Percentiles rank a stretch among this genome's conserved stretches.
These are phyloP conservation scores for Suillus placidus DNA, from an alignment of 768 basidiomycete species.

Conservation along the genomic window DNA sequence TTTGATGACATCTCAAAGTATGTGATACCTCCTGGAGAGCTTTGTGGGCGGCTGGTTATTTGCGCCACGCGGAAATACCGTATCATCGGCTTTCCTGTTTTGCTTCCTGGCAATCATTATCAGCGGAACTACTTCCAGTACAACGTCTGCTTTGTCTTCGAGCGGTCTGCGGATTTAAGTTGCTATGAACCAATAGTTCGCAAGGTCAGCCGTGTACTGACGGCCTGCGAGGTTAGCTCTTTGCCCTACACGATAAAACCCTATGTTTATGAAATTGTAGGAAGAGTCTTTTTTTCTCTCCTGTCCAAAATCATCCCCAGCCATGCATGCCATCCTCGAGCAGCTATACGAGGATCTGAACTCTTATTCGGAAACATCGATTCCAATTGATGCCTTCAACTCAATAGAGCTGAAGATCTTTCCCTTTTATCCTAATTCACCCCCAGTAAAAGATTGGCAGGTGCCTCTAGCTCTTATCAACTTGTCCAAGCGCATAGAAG, in stretches of 20 bases:
- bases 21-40: constrained; percentile 83
- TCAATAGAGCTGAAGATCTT: constrained; percentile 96
- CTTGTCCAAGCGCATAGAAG: constrained; percentile 76
- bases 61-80: constrained; percentile 81
- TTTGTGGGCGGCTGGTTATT: constrained; percentile 88
- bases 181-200: constrained; percentile 96
- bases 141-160: constrained; percentile 97
- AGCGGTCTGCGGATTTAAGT: constrained; percentile 85
- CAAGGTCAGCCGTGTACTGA: constrained; percentile 89
- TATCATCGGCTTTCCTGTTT: constrained; percentile 90
- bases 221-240: constrained; percentile 79
- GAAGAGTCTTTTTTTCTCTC: constrained; percentile 92
- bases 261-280: constrained; percentile 39
- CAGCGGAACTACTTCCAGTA: constrained; percentile 88
- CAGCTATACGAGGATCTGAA: constrained; percentile 97
- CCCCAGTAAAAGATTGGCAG: constrained; percentile 89
- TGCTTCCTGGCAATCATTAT: constrained; percentile 69
- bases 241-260: background rate
- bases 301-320: constrained; percentile 61
- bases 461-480: constrained; percentile 91
- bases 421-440: constrained; percentile 95
- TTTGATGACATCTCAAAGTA: constrained; percentile 93
- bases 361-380: constrained; percentile 95
- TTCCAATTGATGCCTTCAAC: constrained; percentile 88
- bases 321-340: constrained; percentile 84